These are phyloP conservation scores for Camelina sativa DNA, from an alignment of 345 rosid species.

Conservation along the genomic window DNA sequence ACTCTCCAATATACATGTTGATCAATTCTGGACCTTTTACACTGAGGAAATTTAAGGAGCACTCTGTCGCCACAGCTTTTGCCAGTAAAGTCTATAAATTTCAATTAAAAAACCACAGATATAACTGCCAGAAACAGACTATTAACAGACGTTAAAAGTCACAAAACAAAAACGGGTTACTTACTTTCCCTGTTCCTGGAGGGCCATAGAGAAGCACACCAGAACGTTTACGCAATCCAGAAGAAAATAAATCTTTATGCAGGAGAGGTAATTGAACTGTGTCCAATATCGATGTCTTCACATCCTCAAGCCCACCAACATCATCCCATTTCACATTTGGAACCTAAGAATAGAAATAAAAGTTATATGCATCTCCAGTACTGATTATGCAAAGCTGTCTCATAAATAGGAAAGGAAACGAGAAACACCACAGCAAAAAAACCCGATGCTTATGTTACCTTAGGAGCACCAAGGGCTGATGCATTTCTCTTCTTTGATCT, in stretches of 20 bases:
- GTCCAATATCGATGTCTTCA: constrained; percentile 88
- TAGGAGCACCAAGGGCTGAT: constrained; percentile 94
- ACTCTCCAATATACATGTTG: constrained; percentile 99
- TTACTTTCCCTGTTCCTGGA: constrained; percentile 98
- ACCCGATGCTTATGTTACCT: constrained; percentile 50
- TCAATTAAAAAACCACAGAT: constrained; percentile 29
- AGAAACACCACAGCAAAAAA: constrained; percentile 1
- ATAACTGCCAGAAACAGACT: constrained; percentile 17
- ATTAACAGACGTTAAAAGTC: constrained; percentile 15
- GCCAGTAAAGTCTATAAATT: constrained; percentile 82
- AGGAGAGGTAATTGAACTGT: constrained; percentile 96
- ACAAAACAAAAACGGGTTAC: constrained; percentile 39
- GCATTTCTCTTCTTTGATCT: constrained; percentile 95
- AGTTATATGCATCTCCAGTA: constrained; percentile 9
- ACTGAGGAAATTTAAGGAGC: constrained; percentile 92
- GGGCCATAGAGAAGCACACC: constrained; percentile 99
- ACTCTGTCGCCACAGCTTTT: constrained; percentile 98
- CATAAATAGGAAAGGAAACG: neutral
- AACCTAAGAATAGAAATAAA: constrained; percentile 54
- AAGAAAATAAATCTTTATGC: constrained; percentile 93
- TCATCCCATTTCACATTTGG: constrained; percentile 98
- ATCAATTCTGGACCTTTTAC: constrained; percentile 98
- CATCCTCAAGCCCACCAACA: constrained; percentile 98
- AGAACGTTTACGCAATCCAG: constrained; percentile 95
- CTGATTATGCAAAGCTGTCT: constrained; percentile 12